Conservation (phyloP, 2,329 filamentous ascomycete genomes). For the Colletotrichum gloeosporioides region DNA sequence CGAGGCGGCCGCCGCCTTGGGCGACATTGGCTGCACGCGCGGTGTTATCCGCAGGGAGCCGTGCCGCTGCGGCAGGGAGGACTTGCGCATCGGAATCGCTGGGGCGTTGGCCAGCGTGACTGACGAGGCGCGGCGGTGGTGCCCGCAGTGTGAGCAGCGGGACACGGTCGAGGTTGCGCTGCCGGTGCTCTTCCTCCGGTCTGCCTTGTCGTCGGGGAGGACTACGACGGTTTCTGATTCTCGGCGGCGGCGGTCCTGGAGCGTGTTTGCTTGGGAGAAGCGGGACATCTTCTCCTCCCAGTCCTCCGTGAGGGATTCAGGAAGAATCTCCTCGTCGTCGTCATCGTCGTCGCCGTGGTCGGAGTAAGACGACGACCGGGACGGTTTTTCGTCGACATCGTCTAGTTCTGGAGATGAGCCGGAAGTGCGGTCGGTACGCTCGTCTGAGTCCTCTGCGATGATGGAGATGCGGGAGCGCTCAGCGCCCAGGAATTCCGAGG, state of each 20-base stretch:
- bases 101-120: neutral
- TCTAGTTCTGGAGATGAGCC: neutral
- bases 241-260: neutral
- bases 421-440: neutral
- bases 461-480: slow-evolving; percentile 5
- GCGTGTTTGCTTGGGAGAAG: neutral
- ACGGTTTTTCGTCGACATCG: neutral
- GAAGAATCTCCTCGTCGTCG: neutral
- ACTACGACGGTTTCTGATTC: neutral
- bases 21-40: neutral
- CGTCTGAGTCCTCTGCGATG: neutral
- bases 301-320: neutral
- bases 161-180: neutral
- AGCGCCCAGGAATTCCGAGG: slow-evolving; percentile 5
- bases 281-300: neutral
- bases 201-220: neutral
- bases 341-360: neutral
- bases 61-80: neutral
- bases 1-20: neutral
- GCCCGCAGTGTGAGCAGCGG: neutral
- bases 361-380: neutral
- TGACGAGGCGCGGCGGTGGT: neutral
- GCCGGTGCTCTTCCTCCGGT: neutral
- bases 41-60: neutral
- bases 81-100: neutral